These are phyloP conservation scores for Fusarium sp. DNA, from an alignment of 2,329 filamentous ascomycete genomes.

Conservation along the genomic window DNA sequence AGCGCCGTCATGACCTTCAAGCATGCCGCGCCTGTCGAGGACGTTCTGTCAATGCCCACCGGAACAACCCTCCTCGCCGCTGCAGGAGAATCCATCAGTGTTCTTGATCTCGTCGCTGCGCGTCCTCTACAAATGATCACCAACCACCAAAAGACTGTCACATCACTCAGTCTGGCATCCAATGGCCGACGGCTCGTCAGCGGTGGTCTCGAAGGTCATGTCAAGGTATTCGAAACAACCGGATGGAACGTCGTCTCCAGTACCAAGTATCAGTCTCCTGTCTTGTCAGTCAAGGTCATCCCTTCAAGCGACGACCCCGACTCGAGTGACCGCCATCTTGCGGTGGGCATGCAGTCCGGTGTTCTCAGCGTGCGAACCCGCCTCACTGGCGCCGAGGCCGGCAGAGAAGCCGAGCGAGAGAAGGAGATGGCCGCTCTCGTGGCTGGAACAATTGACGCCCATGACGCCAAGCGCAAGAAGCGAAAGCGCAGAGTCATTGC, in stretches of 20 bases:
- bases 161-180: conserved; percentile 83
- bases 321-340: conserved; percentile 88
- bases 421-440: conserved; percentile 87
- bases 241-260: conserved; percentile 97
- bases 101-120: conserved; percentile 91
- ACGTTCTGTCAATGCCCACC: conserved; percentile 85
- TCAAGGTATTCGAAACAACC: conserved; percentile 95
- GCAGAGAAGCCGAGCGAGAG: conserved; percentile 78
- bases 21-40: conserved; percentile 88
- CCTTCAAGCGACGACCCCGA: conserved; percentile 50
- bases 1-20: conserved; percentile 90
- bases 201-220: conserved; percentile 91
- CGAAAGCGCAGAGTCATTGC: conserved; percentile 68
- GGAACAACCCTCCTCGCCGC: conserved; percentile 88
- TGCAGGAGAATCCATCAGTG: conserved; percentile 86
- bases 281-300: conserved; percentile 85
- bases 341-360: conserved; percentile 93
- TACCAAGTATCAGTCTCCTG: conserved; percentile 90
- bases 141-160: conserved; percentile 98
- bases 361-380: conserved; percentile 90
- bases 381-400: conserved; percentile 84
- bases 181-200: conserved; percentile 84
- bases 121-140: conserved; percentile 86
- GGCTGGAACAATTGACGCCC: conserved; percentile 79
- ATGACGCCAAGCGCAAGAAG: conserved; percentile 77